Evolutionary conservation across 768 basidiomycete species (phyloP).

Genomic region (Hypsizygus marmoreus): DNA sequence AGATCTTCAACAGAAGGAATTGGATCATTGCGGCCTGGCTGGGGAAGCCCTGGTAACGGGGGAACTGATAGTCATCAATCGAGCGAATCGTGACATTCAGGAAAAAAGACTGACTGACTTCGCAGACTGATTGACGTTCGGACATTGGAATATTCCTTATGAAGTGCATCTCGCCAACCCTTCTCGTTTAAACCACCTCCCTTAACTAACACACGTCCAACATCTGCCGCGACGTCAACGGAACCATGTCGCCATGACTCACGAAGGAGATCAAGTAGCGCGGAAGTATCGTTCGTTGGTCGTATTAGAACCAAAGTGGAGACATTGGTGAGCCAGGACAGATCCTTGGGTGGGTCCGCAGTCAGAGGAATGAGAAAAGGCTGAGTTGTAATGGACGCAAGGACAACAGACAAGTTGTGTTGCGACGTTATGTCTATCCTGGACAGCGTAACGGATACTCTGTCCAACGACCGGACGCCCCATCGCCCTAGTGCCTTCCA

Average conservation of each 20-base stretch:
- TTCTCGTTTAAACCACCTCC: slow-evolving; percentile 48
- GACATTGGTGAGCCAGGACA: slow-evolving; percentile 60
- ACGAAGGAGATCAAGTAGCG: slow-evolving; percentile 51
- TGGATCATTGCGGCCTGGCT: slow-evolving; percentile 49
- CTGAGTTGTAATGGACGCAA: slow-evolving; percentile 49
- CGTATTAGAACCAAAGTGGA: slow-evolving; percentile 50
- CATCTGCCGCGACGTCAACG: slow-evolving; percentile 44
- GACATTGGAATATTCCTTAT: slow-evolving; percentile 45
- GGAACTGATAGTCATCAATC: slow-evolving; percentile 49
- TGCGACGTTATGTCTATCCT: slow-evolving; percentile 52
- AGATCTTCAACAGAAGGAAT: slow-evolving; percentile 61
- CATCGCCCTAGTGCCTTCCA: slow-evolving; percentile 74
- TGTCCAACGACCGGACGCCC: slow-evolving; percentile 58
- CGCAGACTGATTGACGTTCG: slow-evolving; percentile 48
- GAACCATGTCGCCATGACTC: slow-evolving; percentile 60
- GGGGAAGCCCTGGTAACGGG: slow-evolving; percentile 63
- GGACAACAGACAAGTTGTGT: slow-evolving; percentile 36
- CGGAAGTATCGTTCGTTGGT: slow-evolving; percentile 54
- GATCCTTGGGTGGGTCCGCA: slow-evolving; percentile 50
- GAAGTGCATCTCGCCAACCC: slow-evolving; percentile 51
- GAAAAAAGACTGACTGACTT: no score
- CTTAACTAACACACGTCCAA: slow-evolving; percentile 45
- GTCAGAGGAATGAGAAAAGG: slow-evolving; percentile 60
- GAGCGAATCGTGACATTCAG: slow-evolving; percentile 1
- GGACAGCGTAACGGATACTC: slow-evolving; percentile 56